Evolutionary conservation across 164 flowering plant genomes (phyloP), one percentile per base, ranked within the genome.

Genomic region (Taxillus chinensis): DNA sequence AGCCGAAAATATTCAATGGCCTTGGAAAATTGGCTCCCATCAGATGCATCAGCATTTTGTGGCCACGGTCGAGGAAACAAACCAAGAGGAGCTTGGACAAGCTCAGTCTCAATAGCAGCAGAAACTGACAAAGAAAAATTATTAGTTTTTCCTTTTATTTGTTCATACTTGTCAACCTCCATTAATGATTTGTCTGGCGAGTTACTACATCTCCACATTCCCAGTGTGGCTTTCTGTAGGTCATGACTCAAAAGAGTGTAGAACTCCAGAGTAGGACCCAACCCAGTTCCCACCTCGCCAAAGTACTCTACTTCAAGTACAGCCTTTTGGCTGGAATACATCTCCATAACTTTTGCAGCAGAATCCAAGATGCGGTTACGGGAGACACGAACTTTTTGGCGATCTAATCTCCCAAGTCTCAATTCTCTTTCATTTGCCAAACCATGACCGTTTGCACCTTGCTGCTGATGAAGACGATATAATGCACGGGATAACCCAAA

Each of bases 261-360:
- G 65, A 95, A 95, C 79, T 95, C 99, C 56, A 95, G 70, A 8
- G 99, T 95, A 0, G 99, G 99, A 64, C 99, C 99, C 71, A 95
- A 73, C 8, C 99, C 99, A 48, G 97, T 95, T 48, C 99, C 99
- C 66, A 95, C 96, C 70, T 95, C 99, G 68, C 97, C 99, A 77
- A 91, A 90, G 73, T 95, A 95, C 71, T 95, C 99, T 6, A 95
- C 97, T 76, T 95, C 99, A 50, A 95, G 96, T 55, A 91, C 92
- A 69, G 95, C 95, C 74, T 87, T 95, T 59, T 91, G 96, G 70
- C 96, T 89, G 38, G 93, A 90, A 72, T 91, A 91, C 96, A 95
- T 86, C 77, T 91, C 99, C 97, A 95, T 91, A 43, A 95, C 99
- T 75, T 95, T 89, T 16, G 84, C 86, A 61, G 99, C 99, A 64